Percentiles rank a stretch among this genome's conserved stretches.
phyloP scores from a whole-genome alignment of 2,329 filamentous ascomycete species.

The Leptographium galeiforme region DNA sequence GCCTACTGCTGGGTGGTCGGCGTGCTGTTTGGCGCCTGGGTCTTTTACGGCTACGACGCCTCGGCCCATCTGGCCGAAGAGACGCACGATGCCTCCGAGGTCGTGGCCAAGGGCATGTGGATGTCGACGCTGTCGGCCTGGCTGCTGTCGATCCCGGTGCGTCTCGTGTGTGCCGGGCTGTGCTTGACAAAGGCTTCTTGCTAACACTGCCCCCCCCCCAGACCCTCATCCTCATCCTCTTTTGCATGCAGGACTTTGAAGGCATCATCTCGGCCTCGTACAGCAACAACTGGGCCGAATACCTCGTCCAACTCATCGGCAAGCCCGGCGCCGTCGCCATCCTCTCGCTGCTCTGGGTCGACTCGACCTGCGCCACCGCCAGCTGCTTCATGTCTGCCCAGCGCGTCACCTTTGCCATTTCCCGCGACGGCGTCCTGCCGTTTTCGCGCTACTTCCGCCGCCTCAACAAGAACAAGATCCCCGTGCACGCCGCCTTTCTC shows the following conservation, averaged over 20 bases:
- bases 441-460: constrained; percentile 20
- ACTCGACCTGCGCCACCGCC: constrained; percentile 23
- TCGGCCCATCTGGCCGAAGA: constrained; percentile 24
- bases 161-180: background rate
- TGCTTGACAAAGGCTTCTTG: background rate
- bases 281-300: constrained; percentile 25
- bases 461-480: constrained; percentile 19
- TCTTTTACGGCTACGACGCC: constrained; percentile 22
- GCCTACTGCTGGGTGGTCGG: constrained; percentile 23
- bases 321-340: constrained; percentile 21
- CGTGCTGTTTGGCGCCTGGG: constrained; percentile 22
- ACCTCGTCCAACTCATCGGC: constrained; percentile 23
- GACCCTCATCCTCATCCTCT: constrained; percentile 24
- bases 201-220: background rate
- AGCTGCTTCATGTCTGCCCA: constrained; percentile 24
- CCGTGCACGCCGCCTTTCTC: constrained; percentile 17
- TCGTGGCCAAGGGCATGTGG: constrained; percentile 26
- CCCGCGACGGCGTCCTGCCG: constrained; percentile 24
- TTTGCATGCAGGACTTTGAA: constrained; percentile 26
- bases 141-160: constrained; percentile 21
- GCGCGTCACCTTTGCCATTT: constrained; percentile 25
- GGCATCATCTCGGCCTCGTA: constrained; percentile 21
- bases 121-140: constrained; percentile 21
- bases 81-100: constrained; percentile 20
- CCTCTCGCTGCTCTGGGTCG: constrained; percentile 22